phyloP scores from a whole-genome alignment of 495 filamentous ascomycete species.

The Penicillium turbatum region DNA sequence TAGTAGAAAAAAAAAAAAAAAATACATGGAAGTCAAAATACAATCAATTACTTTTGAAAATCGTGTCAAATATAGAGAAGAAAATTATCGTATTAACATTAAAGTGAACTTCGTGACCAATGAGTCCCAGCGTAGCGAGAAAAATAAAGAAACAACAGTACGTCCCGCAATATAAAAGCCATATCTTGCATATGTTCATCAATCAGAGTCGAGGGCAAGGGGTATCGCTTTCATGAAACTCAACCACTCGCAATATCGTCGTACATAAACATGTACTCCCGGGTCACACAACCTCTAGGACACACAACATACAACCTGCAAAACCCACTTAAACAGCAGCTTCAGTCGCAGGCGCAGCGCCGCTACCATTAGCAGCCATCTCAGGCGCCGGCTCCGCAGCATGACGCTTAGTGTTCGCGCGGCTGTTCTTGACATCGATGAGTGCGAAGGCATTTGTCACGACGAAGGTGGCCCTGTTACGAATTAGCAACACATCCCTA shows the following conservation, averaged over 20 bases:
- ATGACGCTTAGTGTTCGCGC: conserved; percentile 4
- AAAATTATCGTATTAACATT: conserved; percentile 9
- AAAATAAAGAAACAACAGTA: not conserved
- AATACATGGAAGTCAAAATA: too few species aligned
- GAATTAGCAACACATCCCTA: not conserved
- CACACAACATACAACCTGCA: too few species aligned
- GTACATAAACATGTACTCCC: not conserved
- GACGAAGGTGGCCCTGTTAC: conserved; percentile 39
- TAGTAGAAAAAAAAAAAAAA: too few species aligned
- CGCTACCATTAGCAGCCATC: not conserved
- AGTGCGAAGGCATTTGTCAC: conserved; percentile 37
- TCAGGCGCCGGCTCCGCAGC: not conserved
- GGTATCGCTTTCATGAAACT: conserved; percentile 3
- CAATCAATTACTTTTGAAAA: too few species aligned
- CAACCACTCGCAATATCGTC: not conserved
- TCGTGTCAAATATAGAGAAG: too few species aligned
- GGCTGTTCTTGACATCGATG: conserved; percentile 4
- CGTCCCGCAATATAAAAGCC: not conserved
- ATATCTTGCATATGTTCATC: not conserved
- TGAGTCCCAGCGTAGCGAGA: not conserved
- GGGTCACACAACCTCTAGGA: too few species aligned
- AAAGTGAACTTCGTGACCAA: not conserved
- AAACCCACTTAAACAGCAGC: not conserved
- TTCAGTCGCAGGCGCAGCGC: not conserved
- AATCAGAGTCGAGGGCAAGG: not conserved